These are phyloP conservation scores for Novymonas esmeraldas DNA, from an alignment of 208 protist species.

Conservation along the genomic window DNA sequence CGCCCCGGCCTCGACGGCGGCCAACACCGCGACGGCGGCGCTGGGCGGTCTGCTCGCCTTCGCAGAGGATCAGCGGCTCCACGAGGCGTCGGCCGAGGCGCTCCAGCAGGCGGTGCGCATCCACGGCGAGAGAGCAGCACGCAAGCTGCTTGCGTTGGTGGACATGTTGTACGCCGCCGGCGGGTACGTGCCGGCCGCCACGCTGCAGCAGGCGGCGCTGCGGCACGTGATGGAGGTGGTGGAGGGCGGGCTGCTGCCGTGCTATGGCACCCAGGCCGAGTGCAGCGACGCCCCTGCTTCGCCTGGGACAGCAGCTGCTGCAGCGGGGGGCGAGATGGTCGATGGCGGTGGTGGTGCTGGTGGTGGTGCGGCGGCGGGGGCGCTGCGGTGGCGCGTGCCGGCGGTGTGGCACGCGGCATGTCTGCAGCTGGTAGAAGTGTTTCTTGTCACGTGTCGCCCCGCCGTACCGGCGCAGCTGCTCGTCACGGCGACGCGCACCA, in stretches of 20 bases:
- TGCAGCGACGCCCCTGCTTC: conserved; percentile 6
- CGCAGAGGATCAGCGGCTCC: conserved; percentile 20
- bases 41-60: conserved; percentile 18
- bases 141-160: conserved; percentile 49
- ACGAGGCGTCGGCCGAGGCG: background rate
- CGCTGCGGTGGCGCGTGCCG: conserved; percentile 36
- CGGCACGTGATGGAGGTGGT: conserved; percentile 65
- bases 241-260: conserved; percentile 47
- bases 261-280: conserved; percentile 22
- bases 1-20: conserved; percentile 12
- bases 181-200: conserved; percentile 33
- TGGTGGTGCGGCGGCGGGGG: background rate
- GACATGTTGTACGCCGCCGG: conserved; percentile 50
- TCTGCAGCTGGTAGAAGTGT: conserved; percentile 33
- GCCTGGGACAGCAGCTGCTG: conserved; percentile 2
- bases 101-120: conserved; percentile 10
- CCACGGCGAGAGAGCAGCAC: conserved; percentile 22
- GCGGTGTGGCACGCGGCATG: conserved; percentile 33
- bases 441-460: conserved; percentile 26
- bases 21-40: conserved; percentile 16
- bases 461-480: conserved; percentile 33
- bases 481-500: conserved; percentile 16
- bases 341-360: too few species aligned
- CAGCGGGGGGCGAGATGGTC: too few species aligned
- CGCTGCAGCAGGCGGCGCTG: conserved; percentile 53